These are phyloP conservation scores for Colletotrichum gigasporum DNA, from an alignment of 2,329 filamentous ascomycete species.

Conservation along the genomic window DNA sequence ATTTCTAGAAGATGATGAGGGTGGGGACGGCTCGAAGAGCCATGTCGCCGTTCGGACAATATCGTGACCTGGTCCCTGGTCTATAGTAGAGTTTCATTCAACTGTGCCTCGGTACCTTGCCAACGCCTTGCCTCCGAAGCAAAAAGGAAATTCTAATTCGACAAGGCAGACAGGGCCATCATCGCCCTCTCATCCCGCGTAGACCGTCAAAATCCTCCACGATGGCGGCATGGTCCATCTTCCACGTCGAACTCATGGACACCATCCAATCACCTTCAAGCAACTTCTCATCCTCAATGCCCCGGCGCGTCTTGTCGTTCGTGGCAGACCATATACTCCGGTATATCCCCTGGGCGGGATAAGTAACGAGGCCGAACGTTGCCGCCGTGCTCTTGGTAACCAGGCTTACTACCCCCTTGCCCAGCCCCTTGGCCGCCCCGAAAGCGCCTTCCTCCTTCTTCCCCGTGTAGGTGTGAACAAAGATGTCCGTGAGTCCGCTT, in stretches of 20 bases:
- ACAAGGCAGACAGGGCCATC: not conserved
- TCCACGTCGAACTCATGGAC: slow-evolving; percentile 20
- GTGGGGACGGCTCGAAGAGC: not conserved
- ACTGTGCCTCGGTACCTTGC: not conserved
- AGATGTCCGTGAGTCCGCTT: slow-evolving; percentile 29
- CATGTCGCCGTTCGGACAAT: not conserved
- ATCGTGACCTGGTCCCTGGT: not conserved
- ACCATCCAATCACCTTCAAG: slow-evolving; percentile 32
- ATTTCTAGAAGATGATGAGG: not conserved
- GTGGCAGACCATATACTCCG: slow-evolving; percentile 22
- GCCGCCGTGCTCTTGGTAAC: slow-evolving; percentile 31
- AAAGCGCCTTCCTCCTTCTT: slow-evolving; percentile 29
- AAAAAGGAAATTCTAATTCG: not conserved
- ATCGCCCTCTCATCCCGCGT: not conserved
- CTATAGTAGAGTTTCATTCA: not conserved
- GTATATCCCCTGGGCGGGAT: slow-evolving; percentile 32
- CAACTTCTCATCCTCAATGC: slow-evolving; percentile 26
- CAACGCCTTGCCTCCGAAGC: slow-evolving; percentile 7
- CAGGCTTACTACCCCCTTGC: slow-evolving; percentile 28
- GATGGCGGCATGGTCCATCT: slow-evolving; percentile 28
- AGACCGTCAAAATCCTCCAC: slow-evolving; percentile 31
- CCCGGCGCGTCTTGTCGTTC: slow-evolving; percentile 10
- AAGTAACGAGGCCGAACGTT: slow-evolving; percentile 26
- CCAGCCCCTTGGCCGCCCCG: slow-evolving; percentile 30
- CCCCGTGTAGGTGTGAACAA: slow-evolving; percentile 28